Evolutionary conservation across 306 rosid genomes (phyloP).

Genomic region (Sicyos baderoa): DNA sequence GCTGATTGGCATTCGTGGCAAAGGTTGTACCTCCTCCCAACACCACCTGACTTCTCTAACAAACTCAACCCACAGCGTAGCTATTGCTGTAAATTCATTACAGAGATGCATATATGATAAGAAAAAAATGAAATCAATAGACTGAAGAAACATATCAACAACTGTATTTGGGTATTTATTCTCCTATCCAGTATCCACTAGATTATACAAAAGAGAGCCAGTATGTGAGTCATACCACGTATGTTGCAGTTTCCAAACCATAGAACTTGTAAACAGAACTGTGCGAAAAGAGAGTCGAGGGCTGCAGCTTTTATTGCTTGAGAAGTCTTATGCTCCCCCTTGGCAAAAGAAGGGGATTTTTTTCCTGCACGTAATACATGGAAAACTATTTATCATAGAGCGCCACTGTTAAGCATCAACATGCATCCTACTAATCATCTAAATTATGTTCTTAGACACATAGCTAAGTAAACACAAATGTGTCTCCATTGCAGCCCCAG

Average conservation of each 20-base stretch:
- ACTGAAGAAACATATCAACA: conserved; percentile 18
- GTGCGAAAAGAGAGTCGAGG: conserved; percentile 68
- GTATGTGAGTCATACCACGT: conserved; percentile 48
- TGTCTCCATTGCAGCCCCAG: not conserved
- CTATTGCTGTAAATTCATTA: conserved; percentile 50
- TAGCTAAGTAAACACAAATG: not conserved
- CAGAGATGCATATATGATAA: conserved; percentile 16
- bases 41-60: conserved; percentile 95
- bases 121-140: conserved; percentile 21
- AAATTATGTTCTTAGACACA: not conserved
- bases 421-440: not conserved
- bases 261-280: conserved; percentile 79
- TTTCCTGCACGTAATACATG: conserved; percentile 36
- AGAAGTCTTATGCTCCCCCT: conserved; percentile 47
- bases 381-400: conserved; percentile 19
- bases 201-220: not conserved
- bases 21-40: conserved; percentile 92
- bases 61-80: conserved; percentile 87
- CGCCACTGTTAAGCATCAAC: conserved; percentile 13
- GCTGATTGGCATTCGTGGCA: conserved; percentile 66
- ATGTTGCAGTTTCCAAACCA: conserved; percentile 95
- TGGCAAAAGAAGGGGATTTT: conserved; percentile 33
- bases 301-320: conserved; percentile 83
- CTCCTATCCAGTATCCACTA: not conserved
- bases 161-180: conserved; percentile 21